phyloP scores from a whole-genome alignment of 1,284 basidiomycete species.

The Ustilago tritici region DNA sequence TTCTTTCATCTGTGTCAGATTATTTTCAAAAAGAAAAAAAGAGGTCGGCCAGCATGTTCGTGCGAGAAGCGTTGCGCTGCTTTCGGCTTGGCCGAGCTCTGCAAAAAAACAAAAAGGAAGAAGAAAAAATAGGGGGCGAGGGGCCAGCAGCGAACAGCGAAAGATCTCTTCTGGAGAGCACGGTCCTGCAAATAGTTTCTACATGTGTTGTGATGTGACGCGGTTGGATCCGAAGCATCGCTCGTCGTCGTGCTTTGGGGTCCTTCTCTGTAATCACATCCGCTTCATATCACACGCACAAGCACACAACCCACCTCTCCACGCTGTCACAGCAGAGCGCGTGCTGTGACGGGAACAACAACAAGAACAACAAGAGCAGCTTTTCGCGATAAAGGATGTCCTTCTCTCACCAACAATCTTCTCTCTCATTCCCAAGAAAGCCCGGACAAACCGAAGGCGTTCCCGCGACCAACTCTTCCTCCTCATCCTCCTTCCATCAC shows the following conservation, averaged over 20 bases:
- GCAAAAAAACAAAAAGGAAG: background rate
- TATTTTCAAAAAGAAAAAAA: too few species aligned
- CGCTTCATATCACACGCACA: conserved; percentile 22
- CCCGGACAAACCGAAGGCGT: conserved; percentile 20
- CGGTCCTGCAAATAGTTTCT: conserved; percentile 11
- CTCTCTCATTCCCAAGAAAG: conserved; percentile 16
- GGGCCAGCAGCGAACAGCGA: conserved; percentile 2
- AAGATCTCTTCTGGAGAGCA: conserved; percentile 5
- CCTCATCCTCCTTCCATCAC: conserved; percentile 3
- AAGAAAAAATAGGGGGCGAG: conserved; percentile 27
- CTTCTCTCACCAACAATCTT: conserved; percentile 22
- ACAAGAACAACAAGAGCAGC: background rate
- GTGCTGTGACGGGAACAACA: background rate
- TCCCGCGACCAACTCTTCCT: conserved; percentile 2
- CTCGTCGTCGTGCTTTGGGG: conserved; percentile 8
- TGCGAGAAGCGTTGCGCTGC: conserved; percentile 3
- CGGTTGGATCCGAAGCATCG: conserved; percentile 3
- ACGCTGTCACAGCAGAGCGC: conserved; percentile 16
- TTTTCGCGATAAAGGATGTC: conserved; percentile 19
- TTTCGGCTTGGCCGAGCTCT: background rate
- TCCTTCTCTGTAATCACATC: conserved; percentile 33
- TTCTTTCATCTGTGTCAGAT: too few species aligned
- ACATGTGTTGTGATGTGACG: background rate
- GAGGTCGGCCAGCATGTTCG: background rate
- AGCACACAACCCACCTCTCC: conserved; percentile 2